Conservation (phyloP, 768 basidiomycete genomes). For the Mycena leptocephala region DNA sequence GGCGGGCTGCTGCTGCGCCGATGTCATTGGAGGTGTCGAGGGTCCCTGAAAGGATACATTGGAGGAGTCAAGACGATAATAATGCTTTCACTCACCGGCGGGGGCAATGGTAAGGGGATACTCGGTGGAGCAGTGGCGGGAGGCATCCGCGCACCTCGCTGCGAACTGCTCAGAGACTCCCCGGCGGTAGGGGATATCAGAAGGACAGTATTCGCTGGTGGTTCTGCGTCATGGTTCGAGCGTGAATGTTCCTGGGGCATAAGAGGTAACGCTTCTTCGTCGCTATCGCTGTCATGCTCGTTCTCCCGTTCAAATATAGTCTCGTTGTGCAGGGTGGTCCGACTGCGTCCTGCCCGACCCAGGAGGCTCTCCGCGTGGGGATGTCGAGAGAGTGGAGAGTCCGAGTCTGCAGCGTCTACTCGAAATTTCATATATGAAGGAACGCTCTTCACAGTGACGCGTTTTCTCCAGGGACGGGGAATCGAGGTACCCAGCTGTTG, state of each 20-base stretch:
- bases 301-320: conserved; percentile 32
- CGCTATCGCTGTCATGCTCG: conserved; percentile 26
- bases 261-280: conserved; percentile 28
- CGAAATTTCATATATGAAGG: conserved; percentile 25
- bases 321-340: conserved; percentile 22
- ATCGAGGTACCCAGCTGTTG: conserved; percentile 3
- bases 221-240: conserved; percentile 30
- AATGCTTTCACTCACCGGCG: neutral
- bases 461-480: conserved; percentile 32
- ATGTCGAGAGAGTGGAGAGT: conserved; percentile 33
- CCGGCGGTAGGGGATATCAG: neutral
- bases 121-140: conserved; percentile 19
- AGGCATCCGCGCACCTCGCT: conserved; percentile 21
- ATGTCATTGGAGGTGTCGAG: neutral
- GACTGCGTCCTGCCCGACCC: conserved; percentile 8
- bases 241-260: conserved; percentile 28
- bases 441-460: conserved; percentile 29
- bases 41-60: neutral
- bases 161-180: neutral
- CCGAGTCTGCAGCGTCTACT: conserved; percentile 32
- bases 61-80: neutral
- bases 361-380: conserved; percentile 14
- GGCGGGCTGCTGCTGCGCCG: neutral
- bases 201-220: neutral
- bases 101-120: conserved; percentile 26